Evolutionary conservation across 2,329 filamentous ascomycete genomes (phyloP).

Genomic region (Pyrenophora teres): DNA sequence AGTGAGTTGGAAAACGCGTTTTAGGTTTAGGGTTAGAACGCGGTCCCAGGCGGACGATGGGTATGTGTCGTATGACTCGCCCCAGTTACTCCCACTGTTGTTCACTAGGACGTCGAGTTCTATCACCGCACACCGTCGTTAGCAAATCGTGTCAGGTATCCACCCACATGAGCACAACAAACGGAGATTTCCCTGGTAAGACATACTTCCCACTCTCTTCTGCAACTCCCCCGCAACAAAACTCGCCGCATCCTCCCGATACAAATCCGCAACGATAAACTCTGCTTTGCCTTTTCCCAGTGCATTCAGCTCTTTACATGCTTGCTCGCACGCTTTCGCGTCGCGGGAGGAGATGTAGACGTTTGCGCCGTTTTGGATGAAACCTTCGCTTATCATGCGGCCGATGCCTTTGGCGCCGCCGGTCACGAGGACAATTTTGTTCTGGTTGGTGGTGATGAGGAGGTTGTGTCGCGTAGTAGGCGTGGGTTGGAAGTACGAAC

Average conservation of each 20-base stretch:
- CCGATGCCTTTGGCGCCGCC: conserved; percentile 64
- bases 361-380: conserved; percentile 66
- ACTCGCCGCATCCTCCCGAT: conserved; percentile 63
- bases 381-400: conserved; percentile 70
- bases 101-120: conserved; percentile 67
- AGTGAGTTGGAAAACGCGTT: conserved; percentile 68
- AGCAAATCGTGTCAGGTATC: too few relatives aligned
- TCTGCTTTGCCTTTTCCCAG: conserved; percentile 63
- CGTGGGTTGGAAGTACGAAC: conserved; percentile 15
- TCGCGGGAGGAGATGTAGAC: conserved; percentile 74
- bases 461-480: not conserved
- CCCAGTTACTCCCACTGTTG: conserved; percentile 70
- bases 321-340: conserved; percentile 63
- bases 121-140: not conserved
- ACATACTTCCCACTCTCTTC: conserved; percentile 54
- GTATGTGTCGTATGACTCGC: conserved; percentile 63
- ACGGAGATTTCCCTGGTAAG: too few relatives aligned
- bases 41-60: conserved; percentile 59
- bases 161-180: too few relatives aligned
- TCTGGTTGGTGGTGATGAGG: conserved; percentile 25
- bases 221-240: conserved; percentile 63
- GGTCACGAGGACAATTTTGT: conserved; percentile 54
- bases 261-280: conserved; percentile 65
- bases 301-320: conserved; percentile 61
- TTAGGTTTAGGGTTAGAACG: conserved; percentile 64